Base-by-base conservation (phyloP, 345 rosid species). In the Abelmoschus esculentus region DNA sequence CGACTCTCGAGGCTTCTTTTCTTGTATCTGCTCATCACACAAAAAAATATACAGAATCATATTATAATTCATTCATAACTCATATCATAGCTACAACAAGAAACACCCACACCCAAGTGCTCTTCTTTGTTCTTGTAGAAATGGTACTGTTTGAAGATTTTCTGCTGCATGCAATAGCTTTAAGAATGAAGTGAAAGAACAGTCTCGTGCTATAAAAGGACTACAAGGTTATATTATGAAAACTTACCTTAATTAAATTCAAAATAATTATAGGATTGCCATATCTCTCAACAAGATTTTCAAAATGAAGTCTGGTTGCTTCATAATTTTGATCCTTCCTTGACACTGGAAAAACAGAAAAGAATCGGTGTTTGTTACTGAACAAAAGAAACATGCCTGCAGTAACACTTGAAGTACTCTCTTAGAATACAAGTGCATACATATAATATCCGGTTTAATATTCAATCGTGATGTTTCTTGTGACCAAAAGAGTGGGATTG, bases 401-500 rank as follows among this genome's bases (percentile, higher is more conserved):
- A 62, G 50, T 52, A 69, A 38, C 32, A 67, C 34, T 70, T 73
- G 53, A 47, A 67, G 69, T 44, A 7, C 50, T 46, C 74, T 29
- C 42, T 40, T 56, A 61, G 46, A 68, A 78, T 32, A n/a, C 73
- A 52, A 69, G 72, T 67, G 73, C 97, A 72, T 86, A 95, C 99
- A 75, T 75, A 89, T 84, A 57, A 91, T 91, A 85, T 91, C 98
- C 11, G 99, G 99, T 75, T 90, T 95, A 68, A 92, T 10, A 80
- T 86, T 95, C 90, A 95, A 84, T 46, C 97, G 81, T 10, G 99
- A 95, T 67, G 99, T 92, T 84, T 95, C 98, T 73, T 95, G 99
- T 44, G 99, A 91, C 99, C 97, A 95, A 73, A 90, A 92, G n/a
- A 92, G 88, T 57, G 99, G 99, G 75, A 95, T 95, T 61, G 99